Evolutionary conservation across 768 basidiomycete species (phyloP).

Genomic region (Cystobasidium tubakii): DNA sequence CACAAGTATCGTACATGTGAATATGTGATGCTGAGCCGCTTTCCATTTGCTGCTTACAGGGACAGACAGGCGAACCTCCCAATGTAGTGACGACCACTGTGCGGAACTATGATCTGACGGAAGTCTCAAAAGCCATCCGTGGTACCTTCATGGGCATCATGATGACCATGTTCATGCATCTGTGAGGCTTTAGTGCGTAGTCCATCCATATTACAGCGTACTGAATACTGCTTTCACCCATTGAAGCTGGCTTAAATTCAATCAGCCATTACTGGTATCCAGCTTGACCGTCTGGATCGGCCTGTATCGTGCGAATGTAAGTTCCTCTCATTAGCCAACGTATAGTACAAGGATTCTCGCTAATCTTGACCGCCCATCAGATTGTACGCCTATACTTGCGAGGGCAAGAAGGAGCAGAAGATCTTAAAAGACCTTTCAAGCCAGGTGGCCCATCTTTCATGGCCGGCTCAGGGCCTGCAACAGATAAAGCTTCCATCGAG

Average conservation of each 20-base stretch:
- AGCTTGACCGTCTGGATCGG: constrained; percentile 32
- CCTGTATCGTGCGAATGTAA: constrained; percentile 10
- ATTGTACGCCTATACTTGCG: constrained; percentile 69
- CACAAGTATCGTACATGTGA: no score
- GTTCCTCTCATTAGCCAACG: neutral
- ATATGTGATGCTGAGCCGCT: no score
- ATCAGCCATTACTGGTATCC: constrained; percentile 26
- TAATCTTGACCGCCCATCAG: constrained; percentile 11
- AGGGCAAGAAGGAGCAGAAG: constrained; percentile 71
- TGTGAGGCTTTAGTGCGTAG: constrained; percentile 86
- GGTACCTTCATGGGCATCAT: constrained; percentile 49
- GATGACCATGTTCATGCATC: constrained; percentile 82
- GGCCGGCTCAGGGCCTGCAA: constrained; percentile 6
- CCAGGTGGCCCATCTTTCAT: constrained; percentile 48
- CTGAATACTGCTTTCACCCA: neutral
- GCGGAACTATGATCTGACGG: constrained; percentile 83
- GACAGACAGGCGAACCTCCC: constrained; percentile 60
- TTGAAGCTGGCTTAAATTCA: constrained; percentile 22
- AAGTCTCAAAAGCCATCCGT: constrained; percentile 64
- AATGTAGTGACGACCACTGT: constrained; percentile 84
- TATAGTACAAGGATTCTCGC: no score
- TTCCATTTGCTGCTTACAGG: constrained; percentile 4
- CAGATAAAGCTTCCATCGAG: constrained; percentile 34
- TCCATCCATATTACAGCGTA: constrained; percentile 56
- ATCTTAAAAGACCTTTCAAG: constrained; percentile 86